phyloP scores from a whole-genome alignment of 305 asterid genomes.

The Fraxinus sp. region DNA sequence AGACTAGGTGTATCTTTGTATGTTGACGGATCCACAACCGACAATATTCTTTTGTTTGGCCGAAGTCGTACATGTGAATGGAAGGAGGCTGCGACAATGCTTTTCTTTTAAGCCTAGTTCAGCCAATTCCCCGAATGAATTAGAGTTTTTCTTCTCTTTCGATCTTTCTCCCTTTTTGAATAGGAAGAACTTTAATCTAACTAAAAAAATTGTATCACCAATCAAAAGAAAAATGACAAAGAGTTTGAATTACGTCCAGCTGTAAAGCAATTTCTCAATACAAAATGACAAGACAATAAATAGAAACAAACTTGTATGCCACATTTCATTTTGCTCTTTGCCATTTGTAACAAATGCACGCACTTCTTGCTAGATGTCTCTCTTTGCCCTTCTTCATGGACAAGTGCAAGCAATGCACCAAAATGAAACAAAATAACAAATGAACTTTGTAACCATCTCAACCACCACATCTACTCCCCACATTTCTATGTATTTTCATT shows the following conservation, averaged over 20 bases:
- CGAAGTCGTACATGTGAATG: neutral
- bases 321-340: neutral
- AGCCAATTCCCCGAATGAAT: neutral
- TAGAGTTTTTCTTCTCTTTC: neutral
- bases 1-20: neutral
- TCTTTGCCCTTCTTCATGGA: neutral
- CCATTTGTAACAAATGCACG: neutral
- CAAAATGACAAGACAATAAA: neutral
- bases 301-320: neutral
- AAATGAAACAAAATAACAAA: neutral
- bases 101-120: neutral
- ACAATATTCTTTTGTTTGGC: neutral
- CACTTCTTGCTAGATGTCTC: neutral
- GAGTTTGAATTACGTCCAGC: neutral
- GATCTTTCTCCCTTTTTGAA: neutral
- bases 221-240: neutral
- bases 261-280: neutral
- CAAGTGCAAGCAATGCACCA: slow-evolving; percentile 8
- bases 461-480: neutral
- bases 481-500: slow-evolving; percentile 1
- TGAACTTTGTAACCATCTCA: neutral
- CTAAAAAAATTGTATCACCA: neutral
- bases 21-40: neutral
- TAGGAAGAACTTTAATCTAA: neutral
- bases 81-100: neutral